phyloP scores from a whole-genome alignment of 495 filamentous ascomycete species.

The Cenococcum geophilum region DNA sequence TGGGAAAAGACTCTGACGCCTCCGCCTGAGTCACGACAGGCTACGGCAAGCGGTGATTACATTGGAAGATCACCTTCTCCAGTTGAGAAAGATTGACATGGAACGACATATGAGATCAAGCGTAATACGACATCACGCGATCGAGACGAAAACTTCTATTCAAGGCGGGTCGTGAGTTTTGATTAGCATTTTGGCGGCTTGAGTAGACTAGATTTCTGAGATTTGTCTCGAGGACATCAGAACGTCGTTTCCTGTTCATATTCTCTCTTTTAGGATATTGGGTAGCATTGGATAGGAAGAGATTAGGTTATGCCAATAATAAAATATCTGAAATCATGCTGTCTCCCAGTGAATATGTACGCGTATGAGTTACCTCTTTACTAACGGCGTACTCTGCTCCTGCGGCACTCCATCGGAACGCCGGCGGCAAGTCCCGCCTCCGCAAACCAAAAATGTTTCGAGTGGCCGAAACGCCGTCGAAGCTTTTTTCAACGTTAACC shows the following conservation, averaged over 20 bases:
- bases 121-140: background rate
- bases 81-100: constrained; percentile 7
- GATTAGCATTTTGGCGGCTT: background rate
- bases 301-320: no score
- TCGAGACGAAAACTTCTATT: background rate
- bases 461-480: background rate
- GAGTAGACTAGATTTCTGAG: no score
- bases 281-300: no score
- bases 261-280: no score
- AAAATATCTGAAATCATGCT: no score
- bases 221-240: no score
- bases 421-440: background rate
- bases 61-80: constrained; percentile 24
- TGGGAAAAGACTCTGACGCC: constrained; percentile 56
- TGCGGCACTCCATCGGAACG: no score
- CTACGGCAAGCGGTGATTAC: constrained; percentile 24
- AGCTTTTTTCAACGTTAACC: background rate
- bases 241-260: no score
- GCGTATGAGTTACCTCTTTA: no score
- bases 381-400: no score
- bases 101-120: constrained; percentile 4
- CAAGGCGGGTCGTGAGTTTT: background rate
- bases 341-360: no score
- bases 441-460: background rate
- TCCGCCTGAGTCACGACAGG: constrained; percentile 19